These are phyloP conservation scores for Tulasnella calospora DNA, from an alignment of 768 basidiomycete species.

Conservation along the genomic window DNA sequence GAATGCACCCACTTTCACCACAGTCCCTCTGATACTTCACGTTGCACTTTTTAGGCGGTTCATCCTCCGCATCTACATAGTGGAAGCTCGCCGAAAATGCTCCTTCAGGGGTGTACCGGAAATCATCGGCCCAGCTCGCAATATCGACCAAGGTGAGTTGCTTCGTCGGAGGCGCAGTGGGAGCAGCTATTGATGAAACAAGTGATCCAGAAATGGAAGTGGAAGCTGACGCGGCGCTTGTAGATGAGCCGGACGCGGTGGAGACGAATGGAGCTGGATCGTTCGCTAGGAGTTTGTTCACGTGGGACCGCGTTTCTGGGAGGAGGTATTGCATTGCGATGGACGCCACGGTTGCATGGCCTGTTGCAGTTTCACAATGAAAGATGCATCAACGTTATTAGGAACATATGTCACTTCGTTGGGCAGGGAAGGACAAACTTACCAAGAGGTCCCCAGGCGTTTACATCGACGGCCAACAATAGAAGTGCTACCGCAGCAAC, in stretches of 20 bases:
- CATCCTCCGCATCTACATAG: conserved; percentile 12
- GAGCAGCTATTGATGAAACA: not conserved
- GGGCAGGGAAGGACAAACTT: not conserved
- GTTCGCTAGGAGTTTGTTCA: not conserved
- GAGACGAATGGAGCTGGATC: not conserved
- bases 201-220: not conserved
- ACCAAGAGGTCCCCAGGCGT: not conserved
- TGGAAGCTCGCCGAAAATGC: not conserved
- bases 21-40: conserved; percentile 1
- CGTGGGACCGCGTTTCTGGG: not conserved
- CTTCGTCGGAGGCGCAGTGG: not conserved
- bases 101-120: not conserved
- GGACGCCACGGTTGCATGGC: conserved; percentile 3
- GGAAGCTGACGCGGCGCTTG: not conserved
- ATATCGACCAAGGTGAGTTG: conserved; percentile 3
- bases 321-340: conserved; percentile 3
- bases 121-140: conserved; percentile 12
- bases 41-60: not conserved
- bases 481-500: not conserved
- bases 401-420: too few species aligned
- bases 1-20: conserved; percentile 1
- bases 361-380: not conserved
- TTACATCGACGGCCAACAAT: not conserved
- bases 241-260: not conserved
- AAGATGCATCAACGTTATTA: too few species aligned